Percentiles rank a stretch among this genome's conserved stretches.
Evolutionary conservation across 225 moss, liverwort and hornwort genomes (phyloP).

Genomic region (Thuidium tamariscinum): DNA sequence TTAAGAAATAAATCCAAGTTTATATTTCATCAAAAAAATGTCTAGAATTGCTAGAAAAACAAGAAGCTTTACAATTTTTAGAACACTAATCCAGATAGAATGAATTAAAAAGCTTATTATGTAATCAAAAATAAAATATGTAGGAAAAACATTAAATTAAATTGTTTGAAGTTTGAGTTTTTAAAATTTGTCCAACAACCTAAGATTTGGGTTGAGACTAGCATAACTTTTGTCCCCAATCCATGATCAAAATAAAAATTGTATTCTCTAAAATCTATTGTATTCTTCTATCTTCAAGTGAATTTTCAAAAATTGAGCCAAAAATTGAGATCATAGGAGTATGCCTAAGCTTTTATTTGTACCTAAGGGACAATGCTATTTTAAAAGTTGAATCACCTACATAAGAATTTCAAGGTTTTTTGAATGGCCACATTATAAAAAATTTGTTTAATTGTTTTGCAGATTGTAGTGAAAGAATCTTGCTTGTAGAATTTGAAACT

Average conservation of each 20-base stretch:
- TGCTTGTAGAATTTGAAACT: neutral
- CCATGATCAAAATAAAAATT: neutral
- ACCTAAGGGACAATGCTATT: neutral
- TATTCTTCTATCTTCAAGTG: neutral
- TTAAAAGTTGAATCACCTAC: rapidly evolving
- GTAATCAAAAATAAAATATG: neutral
- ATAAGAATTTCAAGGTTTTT: neutral
- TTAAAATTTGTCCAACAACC: rapidly evolving
- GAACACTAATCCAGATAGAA: neutral
- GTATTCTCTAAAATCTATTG: rapidly evolving
- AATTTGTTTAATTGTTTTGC: rapidly evolving
- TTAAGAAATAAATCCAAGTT: rapidly evolving
- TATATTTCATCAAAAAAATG: neutral
- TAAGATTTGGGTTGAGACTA: neutral
- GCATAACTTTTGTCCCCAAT: neutral
- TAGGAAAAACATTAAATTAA: too few relatives aligned
- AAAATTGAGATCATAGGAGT: neutral
- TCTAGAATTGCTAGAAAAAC: neutral
- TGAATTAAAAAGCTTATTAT: neutral
- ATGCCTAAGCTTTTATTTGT: neutral
- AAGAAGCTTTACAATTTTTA: neutral
- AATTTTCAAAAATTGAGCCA: neutral
- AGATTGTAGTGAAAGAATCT: neutral
- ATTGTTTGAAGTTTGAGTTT: too few relatives aligned
- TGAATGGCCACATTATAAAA: rapidly evolving